These are phyloP conservation scores for Salisapilia sapeloensis DNA, from an alignment of 352 stramenopile genomes.

Conservation along the genomic window DNA sequence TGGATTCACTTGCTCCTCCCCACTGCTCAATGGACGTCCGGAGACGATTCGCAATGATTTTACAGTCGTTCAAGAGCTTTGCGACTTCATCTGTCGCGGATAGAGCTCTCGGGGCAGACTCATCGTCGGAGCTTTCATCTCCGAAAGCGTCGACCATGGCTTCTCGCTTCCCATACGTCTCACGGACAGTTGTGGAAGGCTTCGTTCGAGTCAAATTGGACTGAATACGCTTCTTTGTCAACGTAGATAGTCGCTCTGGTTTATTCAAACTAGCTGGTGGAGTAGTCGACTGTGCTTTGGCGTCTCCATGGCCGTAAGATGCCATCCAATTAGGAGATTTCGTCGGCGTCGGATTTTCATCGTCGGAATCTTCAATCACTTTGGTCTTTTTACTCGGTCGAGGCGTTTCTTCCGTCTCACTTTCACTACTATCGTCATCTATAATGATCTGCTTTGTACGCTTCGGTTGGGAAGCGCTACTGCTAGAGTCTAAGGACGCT, in stretches of 20 bases:
- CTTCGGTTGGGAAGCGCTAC: too few species aligned
- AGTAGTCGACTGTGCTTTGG: not conserved
- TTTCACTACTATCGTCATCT: constrained; percentile 7
- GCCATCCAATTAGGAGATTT: not conserved
- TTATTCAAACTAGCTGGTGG: too few species aligned
- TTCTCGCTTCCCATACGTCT: not conserved
- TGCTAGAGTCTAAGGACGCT: too few species aligned
- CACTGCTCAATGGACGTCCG: constrained; percentile 39
- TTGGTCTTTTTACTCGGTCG: constrained; percentile 3
- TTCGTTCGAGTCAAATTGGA: not conserved
- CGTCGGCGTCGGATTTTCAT: not conserved
- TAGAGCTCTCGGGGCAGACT: constrained; percentile 27
- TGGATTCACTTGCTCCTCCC: constrained; percentile 15
- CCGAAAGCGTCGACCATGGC: not conserved
- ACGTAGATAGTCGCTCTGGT: too few species aligned
- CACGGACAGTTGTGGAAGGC: not conserved
- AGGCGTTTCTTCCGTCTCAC: constrained; percentile 4
- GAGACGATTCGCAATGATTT: constrained; percentile 38
- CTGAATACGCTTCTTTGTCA: too few species aligned
- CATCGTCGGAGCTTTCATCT: constrained; percentile 9
- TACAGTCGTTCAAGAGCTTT: constrained; percentile 42
- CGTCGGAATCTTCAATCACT: constrained; percentile 1
- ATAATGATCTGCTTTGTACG: constrained; percentile 2
- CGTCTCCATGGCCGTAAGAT: not conserved
- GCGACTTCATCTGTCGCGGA: constrained; percentile 50